These are phyloP conservation scores for Naematelia aurantialba DNA, from an alignment of 768 basidiomycete species.

Conservation along the genomic window DNA sequence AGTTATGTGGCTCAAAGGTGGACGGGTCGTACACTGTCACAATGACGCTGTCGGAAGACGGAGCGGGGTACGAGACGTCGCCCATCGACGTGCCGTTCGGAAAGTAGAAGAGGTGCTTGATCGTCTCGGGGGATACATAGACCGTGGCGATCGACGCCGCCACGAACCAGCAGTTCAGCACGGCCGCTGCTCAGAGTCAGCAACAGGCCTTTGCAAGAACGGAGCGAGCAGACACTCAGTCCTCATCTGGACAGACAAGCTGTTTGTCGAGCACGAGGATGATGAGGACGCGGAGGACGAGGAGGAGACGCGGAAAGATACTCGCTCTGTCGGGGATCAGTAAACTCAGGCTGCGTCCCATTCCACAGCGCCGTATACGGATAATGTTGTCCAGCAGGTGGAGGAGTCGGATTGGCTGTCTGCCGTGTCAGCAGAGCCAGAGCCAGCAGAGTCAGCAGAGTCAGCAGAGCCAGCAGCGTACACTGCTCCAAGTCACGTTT, in stretches of 20 bases:
- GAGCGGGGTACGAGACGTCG: constrained; percentile 2
- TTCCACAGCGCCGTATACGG: not conserved
- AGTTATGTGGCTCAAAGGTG: not conserved
- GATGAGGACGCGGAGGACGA: too few relatives aligned
- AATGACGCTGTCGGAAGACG: not conserved
- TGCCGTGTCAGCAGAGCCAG: too few relatives aligned
- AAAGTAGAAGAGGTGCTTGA: constrained; percentile 21
- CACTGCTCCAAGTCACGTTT: too few relatives aligned
- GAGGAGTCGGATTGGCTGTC: not conserved
- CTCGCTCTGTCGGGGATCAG: not conserved
- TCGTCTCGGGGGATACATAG: constrained; percentile 24
- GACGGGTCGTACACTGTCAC: constrained; percentile 13
- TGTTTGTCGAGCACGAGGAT: too few relatives aligned
- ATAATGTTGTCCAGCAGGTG: not conserved
- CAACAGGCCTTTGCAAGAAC: too few relatives aligned
- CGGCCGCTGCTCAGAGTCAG: constrained; percentile 14
- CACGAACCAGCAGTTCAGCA: constrained; percentile 32
- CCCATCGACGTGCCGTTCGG: constrained; percentile 19
- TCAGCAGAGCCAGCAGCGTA: too few relatives aligned
- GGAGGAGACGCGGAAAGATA: not conserved
- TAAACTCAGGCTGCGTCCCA: not conserved
- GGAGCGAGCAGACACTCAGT: too few relatives aligned
- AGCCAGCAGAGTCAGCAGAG: too few relatives aligned
- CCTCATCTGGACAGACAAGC: too few relatives aligned
- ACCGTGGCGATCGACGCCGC: constrained; percentile 29